Evolutionary conservation across 306 rosid genomes (phyloP), one percentile per base, ranked within the genome.

Genomic region (Pyrus communis): DNA sequence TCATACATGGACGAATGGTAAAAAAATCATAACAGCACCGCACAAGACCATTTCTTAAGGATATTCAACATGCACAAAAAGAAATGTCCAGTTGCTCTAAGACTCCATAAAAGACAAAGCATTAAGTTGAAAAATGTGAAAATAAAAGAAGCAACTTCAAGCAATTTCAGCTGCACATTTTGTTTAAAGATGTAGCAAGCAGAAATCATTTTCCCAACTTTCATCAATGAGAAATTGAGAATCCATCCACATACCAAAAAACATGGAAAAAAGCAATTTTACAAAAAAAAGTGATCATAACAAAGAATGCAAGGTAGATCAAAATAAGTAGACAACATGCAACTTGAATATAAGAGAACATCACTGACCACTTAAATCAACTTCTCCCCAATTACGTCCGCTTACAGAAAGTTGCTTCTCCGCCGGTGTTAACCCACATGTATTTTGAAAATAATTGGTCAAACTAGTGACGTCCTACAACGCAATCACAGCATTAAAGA

Each of bases 341-440:
- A 75, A 83, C 64, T n/a, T 61, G 54, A 58, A 70, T 49, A 23
- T 21, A 68, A 30, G 70, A 75, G 70, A 79, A 80, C 23, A 78
- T 66, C 66, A 77, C 90, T 78, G 66, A 96, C 99, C 99, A 55
- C 87, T 93, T 87, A 92, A 87, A 83, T 92, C 96, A 76, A 96
- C 93, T 64, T 96, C 99, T 79, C 99, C 99, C 98, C 98, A 96
- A 67, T 89, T 96, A 66, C 98, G 99, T 23, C 99, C 99, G 55
- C 94, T 91, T 59, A 96, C 93, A 84, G 98, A 96, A 81, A 96
- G 93, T 69, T 96, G 97, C 76, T 89, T 96, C 83, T 96, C 99
- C 86, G 81, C 94, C 8, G 89, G 88, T 6, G 85, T 55, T 86
- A 92, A 68, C 67, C 98, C 96, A 17, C 89, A 92, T 51, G 90